These are phyloP conservation scores for Kodamaea sp. DNA, from an alignment of 1,139 yeast genomes.

Conservation along the genomic window DNA sequence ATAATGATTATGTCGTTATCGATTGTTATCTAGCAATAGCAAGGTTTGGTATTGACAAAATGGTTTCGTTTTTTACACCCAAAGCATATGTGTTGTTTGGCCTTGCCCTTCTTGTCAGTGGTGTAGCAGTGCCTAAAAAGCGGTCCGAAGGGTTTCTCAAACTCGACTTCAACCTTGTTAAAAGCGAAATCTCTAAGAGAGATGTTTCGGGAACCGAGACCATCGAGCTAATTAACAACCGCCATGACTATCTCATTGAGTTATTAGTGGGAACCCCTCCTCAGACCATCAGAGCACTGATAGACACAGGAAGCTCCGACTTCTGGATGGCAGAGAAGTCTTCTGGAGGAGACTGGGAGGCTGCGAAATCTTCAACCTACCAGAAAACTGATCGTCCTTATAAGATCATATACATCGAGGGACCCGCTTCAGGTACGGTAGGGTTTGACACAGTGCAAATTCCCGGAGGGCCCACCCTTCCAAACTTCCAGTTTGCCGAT, in stretches of 20 bases:
- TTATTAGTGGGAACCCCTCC: conserved; percentile 12
- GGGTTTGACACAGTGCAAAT: conserved; percentile 18
- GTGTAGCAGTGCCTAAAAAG: too few relatives aligned
- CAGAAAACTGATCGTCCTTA: conserved; percentile 8
- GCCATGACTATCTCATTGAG: conserved; percentile 9
- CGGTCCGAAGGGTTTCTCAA: conserved; percentile 13
- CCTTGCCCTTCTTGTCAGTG: too few relatives aligned
- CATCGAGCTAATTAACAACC: conserved; percentile 1
- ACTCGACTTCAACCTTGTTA: conserved; percentile 13
- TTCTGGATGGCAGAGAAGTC: conserved; percentile 16
- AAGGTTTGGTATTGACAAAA: too few relatives aligned
- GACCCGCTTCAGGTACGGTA: conserved; percentile 18
- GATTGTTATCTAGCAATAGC: too few relatives aligned
- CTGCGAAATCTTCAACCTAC: conserved; percentile 6
- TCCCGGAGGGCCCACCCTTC: conserved; percentile 14
- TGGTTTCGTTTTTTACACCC: too few relatives aligned
- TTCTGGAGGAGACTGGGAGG: too few relatives aligned
- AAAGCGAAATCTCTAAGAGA: background rate
- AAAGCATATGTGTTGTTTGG: too few relatives aligned
- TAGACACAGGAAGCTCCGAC: conserved; percentile 26
- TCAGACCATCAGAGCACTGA: conserved; percentile 11
- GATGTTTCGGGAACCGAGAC: background rate
- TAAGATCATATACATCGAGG: conserved; percentile 17
- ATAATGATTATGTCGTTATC: too few relatives aligned
- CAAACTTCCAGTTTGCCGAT: conserved; percentile 20